Conservation (phyloP, 1,284 basidiomycete genomes). For the Farysia itapuensis region DNA sequence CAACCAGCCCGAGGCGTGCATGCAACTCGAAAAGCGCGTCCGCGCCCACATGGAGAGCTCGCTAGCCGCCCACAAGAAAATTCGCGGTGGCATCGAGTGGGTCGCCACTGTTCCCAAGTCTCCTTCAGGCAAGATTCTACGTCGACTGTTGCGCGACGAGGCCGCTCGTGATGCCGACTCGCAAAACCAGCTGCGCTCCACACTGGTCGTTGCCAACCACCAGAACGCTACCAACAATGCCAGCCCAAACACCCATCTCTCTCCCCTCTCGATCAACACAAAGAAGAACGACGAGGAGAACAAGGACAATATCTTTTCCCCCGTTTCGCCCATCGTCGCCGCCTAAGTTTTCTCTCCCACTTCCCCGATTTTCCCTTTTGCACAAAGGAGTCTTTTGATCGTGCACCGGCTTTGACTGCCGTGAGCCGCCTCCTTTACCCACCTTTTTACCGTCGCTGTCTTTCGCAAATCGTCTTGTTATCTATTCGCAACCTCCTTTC, state of each 20-base stretch:
- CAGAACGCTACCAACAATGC: slow-evolving; percentile 4
- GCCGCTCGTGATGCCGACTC: slow-evolving; percentile 19
- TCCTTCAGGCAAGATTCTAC: slow-evolving; percentile 53
- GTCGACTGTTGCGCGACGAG: slow-evolving; percentile 37
- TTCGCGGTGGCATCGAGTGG: slow-evolving; percentile 56
- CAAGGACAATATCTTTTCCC: slow-evolving; percentile 28
- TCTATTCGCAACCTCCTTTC: no score
- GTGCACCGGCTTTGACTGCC: no score
- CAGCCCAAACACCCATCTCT: no score
- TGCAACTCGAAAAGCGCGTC: slow-evolving; percentile 36
- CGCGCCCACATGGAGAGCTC: slow-evolving; percentile 24
- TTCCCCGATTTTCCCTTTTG: no score
- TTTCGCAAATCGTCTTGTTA: no score
- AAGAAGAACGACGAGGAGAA: slow-evolving; percentile 11
- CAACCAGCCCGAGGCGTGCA: slow-evolving; percentile 50
- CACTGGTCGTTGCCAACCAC: slow-evolving; percentile 6
- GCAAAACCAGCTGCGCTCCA: slow-evolving; percentile 15
- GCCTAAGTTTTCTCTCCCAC: no score
- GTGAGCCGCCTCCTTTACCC: no score
- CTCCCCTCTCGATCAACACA: no score
- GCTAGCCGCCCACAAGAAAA: slow-evolving; percentile 59
- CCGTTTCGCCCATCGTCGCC: slow-evolving; percentile 29
- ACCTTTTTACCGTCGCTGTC: no score
- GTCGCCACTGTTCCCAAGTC: slow-evolving; percentile 51
- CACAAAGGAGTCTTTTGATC: no score